phyloP scores from a whole-genome alignment of 2,329 filamentous ascomycete genomes.

The Iodosphaeria phyllophila region DNA sequence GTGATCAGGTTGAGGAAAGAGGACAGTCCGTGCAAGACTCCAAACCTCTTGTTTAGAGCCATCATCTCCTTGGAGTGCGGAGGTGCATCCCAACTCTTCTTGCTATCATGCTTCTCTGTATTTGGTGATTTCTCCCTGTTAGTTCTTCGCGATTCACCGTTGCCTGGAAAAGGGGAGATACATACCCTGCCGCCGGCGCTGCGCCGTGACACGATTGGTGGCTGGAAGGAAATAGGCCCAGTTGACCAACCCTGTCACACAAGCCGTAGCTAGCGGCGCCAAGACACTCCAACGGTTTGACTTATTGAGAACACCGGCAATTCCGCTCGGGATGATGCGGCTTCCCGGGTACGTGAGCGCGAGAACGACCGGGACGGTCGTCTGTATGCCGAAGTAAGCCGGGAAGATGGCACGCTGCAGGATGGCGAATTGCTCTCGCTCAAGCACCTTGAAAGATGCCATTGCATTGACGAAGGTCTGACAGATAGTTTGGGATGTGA shows the following conservation, averaged over 20 bases:
- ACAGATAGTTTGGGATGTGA: neutral
- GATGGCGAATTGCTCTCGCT: constrained; percentile 61
- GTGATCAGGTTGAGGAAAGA: constrained; percentile 60
- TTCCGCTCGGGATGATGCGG: constrained; percentile 23
- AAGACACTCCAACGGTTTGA: constrained; percentile 46
- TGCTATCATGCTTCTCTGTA: constrained; percentile 68
- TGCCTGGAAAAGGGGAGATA: no score
- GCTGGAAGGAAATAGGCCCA: constrained; percentile 52
- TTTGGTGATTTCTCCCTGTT: neutral
- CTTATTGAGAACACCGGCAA: constrained; percentile 37
- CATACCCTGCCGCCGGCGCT: constrained; percentile 63
- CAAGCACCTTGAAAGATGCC: constrained; percentile 57
- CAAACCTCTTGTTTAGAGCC: constrained; percentile 61
- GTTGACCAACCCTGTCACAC: constrained; percentile 55
- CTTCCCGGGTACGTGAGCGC: constrained; percentile 66
- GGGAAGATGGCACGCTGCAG: constrained; percentile 73
- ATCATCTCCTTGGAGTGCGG: constrained; percentile 77
- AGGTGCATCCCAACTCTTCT: constrained; percentile 61
- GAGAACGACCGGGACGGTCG: constrained; percentile 51
- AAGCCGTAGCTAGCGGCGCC: constrained; percentile 49
- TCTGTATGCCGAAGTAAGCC: constrained; percentile 75
- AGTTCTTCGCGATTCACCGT: no score
- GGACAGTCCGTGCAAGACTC: constrained; percentile 62
- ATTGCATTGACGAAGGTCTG: constrained; percentile 61
- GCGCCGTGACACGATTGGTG: constrained; percentile 55